Conservation (phyloP, 495 filamentous ascomycete species). For the Penicillium roqueforti region DNA sequence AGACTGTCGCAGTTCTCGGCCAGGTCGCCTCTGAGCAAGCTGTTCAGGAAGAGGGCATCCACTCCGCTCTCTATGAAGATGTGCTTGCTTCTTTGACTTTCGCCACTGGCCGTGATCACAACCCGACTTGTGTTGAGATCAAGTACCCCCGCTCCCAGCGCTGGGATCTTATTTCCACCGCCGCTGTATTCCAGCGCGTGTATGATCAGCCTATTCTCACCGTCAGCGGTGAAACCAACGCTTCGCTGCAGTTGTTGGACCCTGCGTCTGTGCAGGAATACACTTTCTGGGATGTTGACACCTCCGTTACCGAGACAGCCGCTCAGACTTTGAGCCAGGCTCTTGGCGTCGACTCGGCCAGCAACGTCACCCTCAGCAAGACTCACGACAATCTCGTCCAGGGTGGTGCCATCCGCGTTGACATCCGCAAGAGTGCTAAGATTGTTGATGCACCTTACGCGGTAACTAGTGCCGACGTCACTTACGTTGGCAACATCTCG, state of each 20-base stretch:
- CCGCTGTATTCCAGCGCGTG: constrained; percentile 61
- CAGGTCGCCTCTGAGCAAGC: constrained; percentile 55
- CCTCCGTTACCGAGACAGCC: constrained; percentile 60
- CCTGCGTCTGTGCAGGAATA: constrained; percentile 64
- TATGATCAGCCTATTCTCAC: constrained; percentile 53
- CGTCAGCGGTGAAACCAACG: constrained; percentile 30
- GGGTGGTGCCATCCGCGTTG: constrained; percentile 78
- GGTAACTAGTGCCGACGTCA: constrained; percentile 71
- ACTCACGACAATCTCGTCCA: constrained; percentile 81
- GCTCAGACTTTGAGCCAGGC: constrained; percentile 64
- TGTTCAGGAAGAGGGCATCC: constrained; percentile 62
- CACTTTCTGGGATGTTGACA: constrained; percentile 89
- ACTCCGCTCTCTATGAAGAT: constrained; percentile 83
- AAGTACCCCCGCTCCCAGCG: constrained; percentile 81
- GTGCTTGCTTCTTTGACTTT: constrained; percentile 82
- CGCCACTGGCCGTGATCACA: constrained; percentile 56
- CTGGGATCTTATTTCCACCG: constrained; percentile 77
- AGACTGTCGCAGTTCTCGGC: constrained; percentile 64
- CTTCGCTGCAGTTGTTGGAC: constrained; percentile 46
- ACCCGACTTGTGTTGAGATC: constrained; percentile 66
- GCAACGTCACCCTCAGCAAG: constrained; percentile 71
- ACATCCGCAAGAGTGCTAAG: constrained; percentile 79
- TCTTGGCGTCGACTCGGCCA: constrained; percentile 67
- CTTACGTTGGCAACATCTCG: constrained; percentile 72
- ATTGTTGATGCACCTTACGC: constrained; percentile 79